These are phyloP conservation scores for Rhodotorula glutinis DNA, from an alignment of 1,284 basidiomycete genomes.

Conservation along the genomic window DNA sequence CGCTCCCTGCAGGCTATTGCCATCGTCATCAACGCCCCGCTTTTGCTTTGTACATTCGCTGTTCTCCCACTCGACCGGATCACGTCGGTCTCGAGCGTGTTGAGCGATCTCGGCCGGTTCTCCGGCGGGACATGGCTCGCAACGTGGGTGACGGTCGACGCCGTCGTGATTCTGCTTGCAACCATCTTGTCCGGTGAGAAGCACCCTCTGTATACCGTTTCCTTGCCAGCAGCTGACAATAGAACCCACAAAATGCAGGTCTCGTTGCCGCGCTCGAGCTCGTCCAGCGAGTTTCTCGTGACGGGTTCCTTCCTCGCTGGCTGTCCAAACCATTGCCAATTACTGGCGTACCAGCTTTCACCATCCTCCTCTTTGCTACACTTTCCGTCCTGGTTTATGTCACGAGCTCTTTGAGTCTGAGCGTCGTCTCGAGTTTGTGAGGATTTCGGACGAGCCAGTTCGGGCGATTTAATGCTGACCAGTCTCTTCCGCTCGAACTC, in stretches of 20 bases:
- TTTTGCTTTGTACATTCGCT: conserved; percentile 61
- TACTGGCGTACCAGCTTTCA: conserved; percentile 58
- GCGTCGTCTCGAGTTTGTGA: conserved; percentile 54
- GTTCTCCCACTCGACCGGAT: conserved; percentile 58
- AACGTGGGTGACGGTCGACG: conserved; percentile 61
- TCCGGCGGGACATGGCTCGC: conserved; percentile 63
- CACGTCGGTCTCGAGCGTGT: conserved; percentile 51
- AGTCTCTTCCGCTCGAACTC: neutral
- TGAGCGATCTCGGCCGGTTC: conserved; percentile 59
- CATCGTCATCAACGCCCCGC: conserved; percentile 56
- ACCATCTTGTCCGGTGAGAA: conserved; percentile 62
- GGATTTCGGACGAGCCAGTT: neutral
- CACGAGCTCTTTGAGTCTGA: conserved; percentile 57
- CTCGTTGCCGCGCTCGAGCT: conserved; percentile 9
- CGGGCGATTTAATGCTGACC: too few relatives aligned
- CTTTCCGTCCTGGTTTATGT: conserved; percentile 61
- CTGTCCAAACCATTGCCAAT: conserved; percentile 56
- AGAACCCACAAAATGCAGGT: neutral
- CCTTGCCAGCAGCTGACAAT: neutral
- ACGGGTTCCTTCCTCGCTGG: conserved; percentile 59
- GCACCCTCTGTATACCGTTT: conserved; percentile 38
- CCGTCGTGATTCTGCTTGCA: conserved; percentile 63
- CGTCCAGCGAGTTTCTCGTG: conserved; percentile 40
- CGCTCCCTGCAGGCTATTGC: conserved; percentile 63
- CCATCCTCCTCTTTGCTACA: conserved; percentile 56